Evolutionary conservation across 225 moss, liverwort and hornwort genomes (phyloP), one percentile per base, ranked within the genome.

Genomic region (Polytrichum formosum): DNA sequence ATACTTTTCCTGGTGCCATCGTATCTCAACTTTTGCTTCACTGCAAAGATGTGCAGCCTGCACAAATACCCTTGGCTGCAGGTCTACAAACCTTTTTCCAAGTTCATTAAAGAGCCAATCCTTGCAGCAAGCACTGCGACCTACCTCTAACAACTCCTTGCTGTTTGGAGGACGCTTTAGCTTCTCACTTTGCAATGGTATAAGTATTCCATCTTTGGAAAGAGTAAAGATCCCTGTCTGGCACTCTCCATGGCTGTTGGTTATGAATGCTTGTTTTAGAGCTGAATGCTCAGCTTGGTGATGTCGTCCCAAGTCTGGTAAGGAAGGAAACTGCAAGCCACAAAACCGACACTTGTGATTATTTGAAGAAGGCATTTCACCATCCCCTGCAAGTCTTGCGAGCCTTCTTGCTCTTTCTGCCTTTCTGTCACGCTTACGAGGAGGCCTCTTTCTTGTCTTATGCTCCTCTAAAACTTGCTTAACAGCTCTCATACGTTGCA

Each of bases 1-100:
- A 70, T 85, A 89, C 67, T 85, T 77, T 27, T 89, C 85, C 79
- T 79, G 85, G 64, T 88, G 90, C 90, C 89, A 90, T 55, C 88
- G 83, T 64, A 87, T 78, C 78, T 90, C 85, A 71, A 90, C 46
- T 73, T 88, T 90, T 65, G 90, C 85, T 74, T 85, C 88, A 72
- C 83, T 85, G 75, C 88, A 89, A 64, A 93, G 87, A 71, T 91
- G 84, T 19, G 83, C 84, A 71, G 88, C 88, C 81, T 88, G 83
- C 73, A 86, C 74, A 74, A 85, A 78, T 20, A 93, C 71, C 76
- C 89, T 83, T 58, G 87, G 85, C 63, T 86, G 87, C 61, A 85
- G 65, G 20, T 82, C 72, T 54, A 64, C 55, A 63, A 53, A 85
- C 73, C 72, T 80, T 65, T 84, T 79, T 28, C 85, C 78, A 65